Evolutionary conservation across 495 filamentous ascomycete genomes (phyloP), one percentile per base, ranked within the genome.

Genomic region (Letharia columbiana): DNA sequence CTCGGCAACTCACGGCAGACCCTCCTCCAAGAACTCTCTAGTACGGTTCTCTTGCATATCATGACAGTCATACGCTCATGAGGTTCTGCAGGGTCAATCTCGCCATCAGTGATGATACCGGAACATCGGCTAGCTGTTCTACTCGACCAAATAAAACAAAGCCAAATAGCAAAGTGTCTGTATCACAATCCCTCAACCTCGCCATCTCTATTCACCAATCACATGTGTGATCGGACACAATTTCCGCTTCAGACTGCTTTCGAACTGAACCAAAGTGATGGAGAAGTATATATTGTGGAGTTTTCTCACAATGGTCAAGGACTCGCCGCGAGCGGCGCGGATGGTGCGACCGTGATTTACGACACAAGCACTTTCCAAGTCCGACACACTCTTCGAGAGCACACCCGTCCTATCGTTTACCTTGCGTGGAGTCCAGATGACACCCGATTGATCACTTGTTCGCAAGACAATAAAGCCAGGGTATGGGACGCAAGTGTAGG

Each of bases 51-150:
- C 35, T 18, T 13, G 20, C 28, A 12, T 17, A 20, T 12, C 33
- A 2, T n/a, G 20, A 3, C 7, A 37, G 17, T 33, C 20, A 28
- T 20, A 65, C 4, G 23, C 63, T 65, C 47, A 65, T 17, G n/a
- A 61, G n/a, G 63, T 44, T 18, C 37, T 63, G 17, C 64, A 95
- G 91, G 82, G 79, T 96, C 84, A 42, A 95, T 99, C 66, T 95
- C 95, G 6, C 94, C 94, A 2, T 92, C 91, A n/a, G 89, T 96
- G 35, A 98, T 99, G 95, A 90, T 99, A 60, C 95, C 94, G 8
- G 90, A 95, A 70, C 91, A 95, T 74, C 89, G 94, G 17, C 80
- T 99, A n/a, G 91, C 90, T 11, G 79, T 84, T 37, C 76, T 99
- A n/a, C 77, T 99, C 60, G 81, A 90, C 60, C 84, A 93, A 64